A percentile compares a stretch with the other conserved stretches of the same genome.
Conservation (phyloP, 148 eudicot genomes). For the Chenopodium formosanum region DNA sequence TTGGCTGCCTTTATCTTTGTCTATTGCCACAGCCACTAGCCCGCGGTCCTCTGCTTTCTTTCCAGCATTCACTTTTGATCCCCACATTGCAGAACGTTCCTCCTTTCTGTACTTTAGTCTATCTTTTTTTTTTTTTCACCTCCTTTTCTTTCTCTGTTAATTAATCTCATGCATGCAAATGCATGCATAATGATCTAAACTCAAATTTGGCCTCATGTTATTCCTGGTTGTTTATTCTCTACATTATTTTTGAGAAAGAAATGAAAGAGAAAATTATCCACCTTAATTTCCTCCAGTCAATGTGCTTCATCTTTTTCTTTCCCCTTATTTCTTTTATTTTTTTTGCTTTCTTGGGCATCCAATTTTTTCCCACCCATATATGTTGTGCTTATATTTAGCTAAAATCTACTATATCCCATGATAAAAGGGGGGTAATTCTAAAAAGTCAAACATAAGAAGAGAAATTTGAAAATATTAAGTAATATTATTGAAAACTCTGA, state of each 20-base stretch:
- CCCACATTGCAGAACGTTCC: slow-evolving; percentile 40
- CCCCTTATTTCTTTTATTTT: neutral
- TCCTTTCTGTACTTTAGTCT: neutral
- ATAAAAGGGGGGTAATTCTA: neutral
- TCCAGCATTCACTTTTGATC: slow-evolving; percentile 31
- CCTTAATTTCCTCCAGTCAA: slow-evolving; percentile 6
- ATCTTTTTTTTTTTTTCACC: neutral
- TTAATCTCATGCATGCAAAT: slow-evolving; percentile 1
- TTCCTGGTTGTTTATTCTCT: neutral
- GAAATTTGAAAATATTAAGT: neutral
- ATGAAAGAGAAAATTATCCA: slow-evolving; percentile 6
- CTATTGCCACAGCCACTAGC: slow-evolving; percentile 64
- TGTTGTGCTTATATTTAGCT: slow-evolving; percentile 25
- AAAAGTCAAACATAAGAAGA: neutral
- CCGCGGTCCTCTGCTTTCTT: slow-evolving; percentile 37
- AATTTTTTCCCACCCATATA: slow-evolving; percentile 27
- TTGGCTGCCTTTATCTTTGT: slow-evolving; percentile 56
- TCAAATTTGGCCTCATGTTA: slow-evolving; percentile 6
- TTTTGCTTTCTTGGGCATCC: slow-evolving; percentile 12
- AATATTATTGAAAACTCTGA: neutral
- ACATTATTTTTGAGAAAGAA: neutral
- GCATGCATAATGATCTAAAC: neutral
- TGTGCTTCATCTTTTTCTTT: neutral
- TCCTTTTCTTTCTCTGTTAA: neutral
- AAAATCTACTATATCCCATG: neutral